These are phyloP conservation scores for Paramecium tetraurelia DNA, from an alignment of 73 alveolate genomes.

Conservation along the genomic window DNA sequence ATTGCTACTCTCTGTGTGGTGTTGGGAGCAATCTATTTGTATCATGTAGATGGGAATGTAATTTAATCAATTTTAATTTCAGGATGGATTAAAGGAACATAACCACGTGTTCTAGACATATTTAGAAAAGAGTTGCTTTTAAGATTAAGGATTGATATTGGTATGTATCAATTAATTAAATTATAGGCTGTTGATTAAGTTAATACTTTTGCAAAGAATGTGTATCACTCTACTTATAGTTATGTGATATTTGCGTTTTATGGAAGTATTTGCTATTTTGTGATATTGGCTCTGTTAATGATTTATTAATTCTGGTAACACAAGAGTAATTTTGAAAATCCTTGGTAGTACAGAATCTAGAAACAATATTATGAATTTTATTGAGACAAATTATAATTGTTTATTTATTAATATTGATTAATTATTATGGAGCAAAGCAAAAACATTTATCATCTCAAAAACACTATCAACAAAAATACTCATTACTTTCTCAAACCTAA, in stretches of 20 bases:
- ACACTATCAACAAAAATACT: neutral
- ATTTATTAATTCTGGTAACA: neutral
- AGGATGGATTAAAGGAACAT: neutral
- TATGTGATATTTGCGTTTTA: neutral
- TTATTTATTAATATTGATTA: neutral
- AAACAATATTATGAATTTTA: neutral
- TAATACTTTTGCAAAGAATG: neutral
- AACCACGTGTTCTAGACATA: neutral
- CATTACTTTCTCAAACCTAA: constrained; percentile 19
- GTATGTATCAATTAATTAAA: neutral
- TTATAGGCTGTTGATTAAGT: neutral
- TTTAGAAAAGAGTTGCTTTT: neutral
- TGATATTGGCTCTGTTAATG: neutral
- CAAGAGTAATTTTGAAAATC: neutral
- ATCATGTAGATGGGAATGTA: neutral
- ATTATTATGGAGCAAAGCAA: neutral
- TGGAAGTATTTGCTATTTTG: neutral
- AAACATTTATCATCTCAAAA: neutral
- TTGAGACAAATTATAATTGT: neutral
- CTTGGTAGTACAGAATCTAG: neutral
- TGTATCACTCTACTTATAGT: neutral
- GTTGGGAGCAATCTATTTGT: neutral
- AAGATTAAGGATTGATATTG: neutral
- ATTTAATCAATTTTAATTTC: neutral
- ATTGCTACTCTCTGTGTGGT: neutral